These are phyloP conservation scores for Sarcodon aspratus DNA, from an alignment of 768 basidiomycete species.

Conservation along the genomic window DNA sequence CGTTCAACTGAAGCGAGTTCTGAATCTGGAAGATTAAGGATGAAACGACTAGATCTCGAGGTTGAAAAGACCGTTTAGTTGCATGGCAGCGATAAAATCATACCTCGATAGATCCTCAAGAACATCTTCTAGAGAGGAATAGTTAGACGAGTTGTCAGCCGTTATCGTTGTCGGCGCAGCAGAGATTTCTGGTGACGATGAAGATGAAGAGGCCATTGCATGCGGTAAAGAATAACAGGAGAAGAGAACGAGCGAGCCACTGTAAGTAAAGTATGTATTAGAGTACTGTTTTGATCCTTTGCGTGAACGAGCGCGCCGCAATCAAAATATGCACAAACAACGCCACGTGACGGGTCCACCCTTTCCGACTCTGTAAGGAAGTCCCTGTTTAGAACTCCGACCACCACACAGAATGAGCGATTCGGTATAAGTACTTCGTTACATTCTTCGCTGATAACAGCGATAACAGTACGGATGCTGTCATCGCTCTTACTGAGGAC, in stretches of 20 bases:
- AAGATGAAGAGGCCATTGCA: constrained; percentile 65
- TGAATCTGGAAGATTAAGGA: constrained; percentile 90
- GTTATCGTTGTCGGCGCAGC: constrained; percentile 29
- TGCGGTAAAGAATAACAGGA: constrained; percentile 10
- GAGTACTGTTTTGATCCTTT: constrained; percentile 22
- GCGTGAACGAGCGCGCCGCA: constrained; percentile 9
- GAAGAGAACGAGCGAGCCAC: constrained; percentile 19
- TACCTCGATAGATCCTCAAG: constrained; percentile 88
- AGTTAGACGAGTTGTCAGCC: constrained; percentile 40
- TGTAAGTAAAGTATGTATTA: constrained; percentile 16
- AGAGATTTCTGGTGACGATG: constrained; percentile 66
- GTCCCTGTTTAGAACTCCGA: too few species aligned
- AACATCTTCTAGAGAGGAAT: constrained; percentile 69
- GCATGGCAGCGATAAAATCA: constrained; percentile 6
- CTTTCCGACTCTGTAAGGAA: too few species aligned
- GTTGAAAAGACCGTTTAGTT: background rate
- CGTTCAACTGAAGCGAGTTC: constrained; percentile 87
- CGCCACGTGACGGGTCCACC: too few species aligned
- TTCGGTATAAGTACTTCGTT: too few species aligned
- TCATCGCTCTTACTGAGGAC: too few species aligned
- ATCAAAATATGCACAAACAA: too few species aligned
- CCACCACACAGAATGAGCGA: too few species aligned
- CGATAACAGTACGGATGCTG: too few species aligned
- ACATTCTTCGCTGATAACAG: too few species aligned
- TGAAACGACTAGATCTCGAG: constrained; percentile 61